A percentile compares a stretch with the other conserved stretches of the same genome.
These are phyloP conservation scores for Nemania sp. DNA, from an alignment of 2,329 filamentous ascomycete species.

Conservation along the genomic window DNA sequence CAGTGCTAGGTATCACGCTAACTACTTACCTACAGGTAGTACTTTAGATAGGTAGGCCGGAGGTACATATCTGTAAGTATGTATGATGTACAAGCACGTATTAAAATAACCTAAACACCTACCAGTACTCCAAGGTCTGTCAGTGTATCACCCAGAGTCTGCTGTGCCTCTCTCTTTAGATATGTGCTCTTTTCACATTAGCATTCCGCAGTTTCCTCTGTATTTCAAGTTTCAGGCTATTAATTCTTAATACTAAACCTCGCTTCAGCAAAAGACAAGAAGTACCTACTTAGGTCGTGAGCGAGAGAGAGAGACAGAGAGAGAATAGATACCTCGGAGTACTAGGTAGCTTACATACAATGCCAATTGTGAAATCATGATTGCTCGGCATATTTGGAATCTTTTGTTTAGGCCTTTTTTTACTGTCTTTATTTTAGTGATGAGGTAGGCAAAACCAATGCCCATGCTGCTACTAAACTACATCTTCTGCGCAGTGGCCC, in stretches of 20 bases:
- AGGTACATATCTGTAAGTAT: no score
- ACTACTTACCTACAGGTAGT: no score
- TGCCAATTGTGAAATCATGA: slow-evolving; percentile 20
- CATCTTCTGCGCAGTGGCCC: slow-evolving; percentile 24
- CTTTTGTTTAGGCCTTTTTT: slow-evolving; percentile 11
- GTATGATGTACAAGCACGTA: background rate
- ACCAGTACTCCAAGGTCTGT: background rate
- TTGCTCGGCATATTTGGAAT: slow-evolving; percentile 40
- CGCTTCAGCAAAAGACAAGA: no score
- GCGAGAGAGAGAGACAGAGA: background rate
- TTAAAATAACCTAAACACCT: slow-evolving; percentile 1
- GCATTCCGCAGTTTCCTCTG: background rate
- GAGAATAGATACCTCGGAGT: slow-evolving; percentile 18
- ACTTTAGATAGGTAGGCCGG: background rate
- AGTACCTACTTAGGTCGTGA: background rate
- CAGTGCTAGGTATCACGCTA: background rate
- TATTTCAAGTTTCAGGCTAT: background rate
- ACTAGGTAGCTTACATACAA: slow-evolving; percentile 8
- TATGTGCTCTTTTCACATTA: background rate
- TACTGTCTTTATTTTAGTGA: slow-evolving; percentile 15
- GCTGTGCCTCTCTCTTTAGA: background rate
- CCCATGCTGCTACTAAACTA: slow-evolving; percentile 19
- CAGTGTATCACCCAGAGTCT: background rate
- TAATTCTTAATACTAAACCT: background rate
- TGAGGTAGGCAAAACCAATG: background rate